phyloP scores from a whole-genome alignment of 2,329 filamentous ascomycete genomes.

The Paracamarosporium sp. region DNA sequence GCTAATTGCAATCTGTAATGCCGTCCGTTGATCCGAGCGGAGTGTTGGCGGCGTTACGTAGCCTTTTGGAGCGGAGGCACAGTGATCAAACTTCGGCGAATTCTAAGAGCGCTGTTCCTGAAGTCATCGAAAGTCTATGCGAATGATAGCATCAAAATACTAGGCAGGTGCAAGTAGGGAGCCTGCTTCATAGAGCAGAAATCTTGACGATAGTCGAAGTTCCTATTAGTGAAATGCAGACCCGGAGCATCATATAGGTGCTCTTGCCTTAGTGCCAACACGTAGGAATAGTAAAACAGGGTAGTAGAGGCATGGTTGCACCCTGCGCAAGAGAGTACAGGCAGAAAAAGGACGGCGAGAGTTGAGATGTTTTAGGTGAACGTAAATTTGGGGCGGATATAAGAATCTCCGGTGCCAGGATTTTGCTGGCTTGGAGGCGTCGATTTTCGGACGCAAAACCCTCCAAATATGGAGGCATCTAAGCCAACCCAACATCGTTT shows the following conservation, averaged over 20 bases:
- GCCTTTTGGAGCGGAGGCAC: neutral
- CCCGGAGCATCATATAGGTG: neutral
- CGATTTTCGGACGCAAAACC: no score
- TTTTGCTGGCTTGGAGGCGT: no score
- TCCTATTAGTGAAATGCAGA: neutral
- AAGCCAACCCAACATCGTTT: no score
- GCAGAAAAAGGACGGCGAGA: slow-evolving; percentile 2
- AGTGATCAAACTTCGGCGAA: neutral
- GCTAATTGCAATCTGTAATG: no score
- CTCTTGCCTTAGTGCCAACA: neutral
- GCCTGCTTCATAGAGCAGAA: neutral
- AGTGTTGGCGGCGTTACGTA: no score
- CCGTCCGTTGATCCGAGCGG: no score
- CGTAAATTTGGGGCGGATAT: no score
- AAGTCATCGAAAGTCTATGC: neutral
- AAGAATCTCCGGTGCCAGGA: no score
- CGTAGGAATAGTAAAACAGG: neutral
- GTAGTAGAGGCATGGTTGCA: slow-evolving; percentile 12
- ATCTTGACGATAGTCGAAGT: slow-evolving; percentile 1
- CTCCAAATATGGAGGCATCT: no score
- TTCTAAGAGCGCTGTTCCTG: neutral
- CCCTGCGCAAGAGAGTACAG: slow-evolving; percentile 13
- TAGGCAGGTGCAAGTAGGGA: neutral
- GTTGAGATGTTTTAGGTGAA: slow-evolving; percentile 10
- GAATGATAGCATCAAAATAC: neutral